These are phyloP conservation scores for Pneumocystis jirovecii DNA, from an alignment of 1,139 yeast species.

Conservation along the genomic window DNA sequence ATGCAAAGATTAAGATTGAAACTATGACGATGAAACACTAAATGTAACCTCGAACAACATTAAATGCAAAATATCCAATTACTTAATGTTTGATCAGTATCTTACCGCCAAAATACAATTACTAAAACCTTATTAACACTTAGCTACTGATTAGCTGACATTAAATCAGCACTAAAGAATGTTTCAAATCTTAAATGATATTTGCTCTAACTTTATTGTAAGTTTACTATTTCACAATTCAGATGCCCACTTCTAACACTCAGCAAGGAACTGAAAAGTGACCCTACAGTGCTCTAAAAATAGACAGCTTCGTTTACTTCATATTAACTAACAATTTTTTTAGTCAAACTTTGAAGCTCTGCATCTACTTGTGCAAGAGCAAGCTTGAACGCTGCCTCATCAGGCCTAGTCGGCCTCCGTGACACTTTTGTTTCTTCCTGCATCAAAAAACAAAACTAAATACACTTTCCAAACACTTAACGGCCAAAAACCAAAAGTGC, in stretches of 20 bases:
- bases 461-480: neutral
- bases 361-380: slow-evolving; percentile 18
- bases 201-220: neutral
- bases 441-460: neutral
- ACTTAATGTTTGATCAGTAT: no score
- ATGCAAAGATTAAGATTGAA: no score
- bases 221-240: neutral
- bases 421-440: neutral
- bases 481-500: neutral
- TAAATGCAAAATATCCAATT: no score
- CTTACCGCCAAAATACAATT: no score
- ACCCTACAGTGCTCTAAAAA: no score
- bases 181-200: neutral
- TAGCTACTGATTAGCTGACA: neutral
- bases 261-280: no score
- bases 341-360: neutral
- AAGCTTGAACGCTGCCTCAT: slow-evolving; percentile 32
- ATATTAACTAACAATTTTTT: neutral
- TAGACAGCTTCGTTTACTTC: neutral
- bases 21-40: no score
- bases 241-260: no score
- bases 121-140: no score
- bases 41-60: no score
- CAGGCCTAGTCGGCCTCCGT: slow-evolving; percentile 24
- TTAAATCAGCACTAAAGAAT: slow-evolving; percentile 8